Base-by-base conservation (phyloP, 2,329 filamentous ascomycete species). In the Exophiala aquamarina region DNA sequence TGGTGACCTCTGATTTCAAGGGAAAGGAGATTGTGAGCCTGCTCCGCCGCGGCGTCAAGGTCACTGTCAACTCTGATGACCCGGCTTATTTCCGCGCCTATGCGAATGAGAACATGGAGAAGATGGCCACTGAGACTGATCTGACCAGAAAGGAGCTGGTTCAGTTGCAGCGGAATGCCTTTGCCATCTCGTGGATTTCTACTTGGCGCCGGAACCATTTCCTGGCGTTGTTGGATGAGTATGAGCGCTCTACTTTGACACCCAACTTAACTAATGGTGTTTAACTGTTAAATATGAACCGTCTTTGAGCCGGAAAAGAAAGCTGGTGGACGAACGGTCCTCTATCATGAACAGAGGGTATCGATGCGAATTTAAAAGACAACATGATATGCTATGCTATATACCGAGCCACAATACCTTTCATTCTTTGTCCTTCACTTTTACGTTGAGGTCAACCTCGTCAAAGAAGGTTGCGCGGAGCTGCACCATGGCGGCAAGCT, bases 401-500 rank as follows among this genome's bases (percentile, higher is more conserved):
- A 11, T 6, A 26, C 6, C 11, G 11, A 11, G 11, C 23, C n/a
- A 36, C 15, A 5, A 8, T 21, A 18, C 26, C 10, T 31, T 37
- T 37, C 10, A 23, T 21, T 33, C n/a, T 18, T n/a, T 28, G 11
- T 18, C 41, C 11, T 31, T 21, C 9, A 26, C 18, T 28, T 34
- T 23, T 10, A 58, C n/a, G n/a, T n/a, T n/a, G n/a, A n/a, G 39
- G 19, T 52, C 49, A 19, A 61, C 83, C 65, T 92, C 88, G 44
- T 85, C 84, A 66, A 92, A 91, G 38, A 91, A 65, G 10, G 83
- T 83, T 18, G 84, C 86, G 44, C 88, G 75, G 28, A 87, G 83
- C 64, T 92, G 87, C 49, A 90, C 75, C 58, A 91, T 67, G 19
- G 86, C 85, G 2, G 86, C 83, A 46, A 92, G 66, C 66, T 93